Conservation (phyloP, 192 early-diverging fungal genomes). For the Mortierella alpina region DNA sequence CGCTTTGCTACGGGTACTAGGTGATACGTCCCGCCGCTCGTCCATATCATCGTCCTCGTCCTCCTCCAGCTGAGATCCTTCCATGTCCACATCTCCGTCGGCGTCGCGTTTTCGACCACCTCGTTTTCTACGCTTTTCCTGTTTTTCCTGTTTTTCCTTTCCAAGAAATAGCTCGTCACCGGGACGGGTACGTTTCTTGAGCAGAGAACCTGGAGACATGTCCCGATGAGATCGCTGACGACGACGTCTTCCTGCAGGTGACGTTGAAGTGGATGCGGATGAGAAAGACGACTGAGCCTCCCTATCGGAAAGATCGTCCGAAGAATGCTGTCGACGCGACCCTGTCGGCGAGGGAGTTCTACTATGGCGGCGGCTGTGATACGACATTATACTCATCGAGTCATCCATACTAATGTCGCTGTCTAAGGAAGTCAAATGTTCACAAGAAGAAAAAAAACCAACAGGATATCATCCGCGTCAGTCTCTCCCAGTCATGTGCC, state of each 20-base stretch:
- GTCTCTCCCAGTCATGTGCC: too few relatives aligned
- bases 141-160: not conserved
- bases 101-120: not conserved
- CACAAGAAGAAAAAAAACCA: not conserved
- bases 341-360: slow-evolving; percentile 20
- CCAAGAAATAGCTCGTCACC: slow-evolving; percentile 43
- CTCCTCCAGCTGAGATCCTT: slow-evolving; percentile 25
- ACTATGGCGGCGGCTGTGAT: slow-evolving; percentile 13
- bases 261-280: slow-evolving; percentile 21
- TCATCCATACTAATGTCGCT: slow-evolving; percentile 43
- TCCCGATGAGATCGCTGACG: not conserved
- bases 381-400: slow-evolving; percentile 31
- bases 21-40: slow-evolving; percentile 17
- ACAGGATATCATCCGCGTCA: not conserved
- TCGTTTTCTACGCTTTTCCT: not conserved
- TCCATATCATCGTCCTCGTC: slow-evolving; percentile 7
- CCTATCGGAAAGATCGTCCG: slow-evolving; percentile 46
- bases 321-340: slow-evolving; percentile 14
- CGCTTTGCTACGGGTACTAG: slow-evolving; percentile 14
- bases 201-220: slow-evolving; percentile 8
- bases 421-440: slow-evolving; percentile 1
- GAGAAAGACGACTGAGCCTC: slow-evolving; percentile 42
- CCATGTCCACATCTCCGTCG: slow-evolving; percentile 7
- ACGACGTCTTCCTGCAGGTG: not conserved
- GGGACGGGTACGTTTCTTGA: slow-evolving; percentile 22